Percentiles rank a stretch among this genome's conserved stretches.
Conservation (phyloP, 2,329 filamentous ascomycete species). For the Diaporthe citrichinensis region DNA sequence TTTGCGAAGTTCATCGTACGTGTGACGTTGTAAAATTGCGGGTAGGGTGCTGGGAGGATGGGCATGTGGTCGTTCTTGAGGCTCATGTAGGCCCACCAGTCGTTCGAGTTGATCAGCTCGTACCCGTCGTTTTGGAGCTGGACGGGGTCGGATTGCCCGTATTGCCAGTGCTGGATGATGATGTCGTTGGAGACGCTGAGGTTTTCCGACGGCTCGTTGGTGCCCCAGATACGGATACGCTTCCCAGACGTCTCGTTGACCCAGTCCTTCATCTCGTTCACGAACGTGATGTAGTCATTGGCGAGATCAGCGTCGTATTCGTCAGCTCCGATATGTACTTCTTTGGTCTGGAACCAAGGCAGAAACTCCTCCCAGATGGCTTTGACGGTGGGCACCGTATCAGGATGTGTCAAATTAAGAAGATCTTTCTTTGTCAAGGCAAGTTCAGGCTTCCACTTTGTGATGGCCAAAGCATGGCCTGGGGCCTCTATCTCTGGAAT, state of each 20-base stretch:
- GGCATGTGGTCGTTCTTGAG: conserved; percentile 66
- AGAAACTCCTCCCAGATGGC: conserved; percentile 66
- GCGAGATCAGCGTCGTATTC: conserved; percentile 63
- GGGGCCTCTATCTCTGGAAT: conserved; percentile 31
- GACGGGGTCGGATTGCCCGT: conserved; percentile 61
- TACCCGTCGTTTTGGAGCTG: conserved; percentile 55
- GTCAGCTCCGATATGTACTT: conserved; percentile 69
- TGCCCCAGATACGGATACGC: conserved; percentile 67
- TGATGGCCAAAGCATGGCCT: conserved; percentile 23
- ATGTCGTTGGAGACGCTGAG: conserved; percentile 56
- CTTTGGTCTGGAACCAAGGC: conserved; percentile 68
- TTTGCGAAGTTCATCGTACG: conserved; percentile 61
- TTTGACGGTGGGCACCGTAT: conserved; percentile 66
- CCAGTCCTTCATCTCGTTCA: conserved; percentile 60
- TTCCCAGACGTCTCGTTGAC: conserved; percentile 62
- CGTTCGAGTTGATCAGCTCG: conserved; percentile 60
- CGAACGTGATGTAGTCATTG: conserved; percentile 64
- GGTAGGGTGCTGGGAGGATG: conserved; percentile 60
- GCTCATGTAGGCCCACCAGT: conserved; percentile 69
- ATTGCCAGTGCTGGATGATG: conserved; percentile 63
- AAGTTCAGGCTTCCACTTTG: conserved; percentile 35
- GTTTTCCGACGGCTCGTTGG: conserved; percentile 57
- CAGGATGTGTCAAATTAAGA: conserved; percentile 56
- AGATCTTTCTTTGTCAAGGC: conserved; percentile 34
- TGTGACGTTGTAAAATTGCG: conserved; percentile 61